phyloP scores from a whole-genome alignment of 2,329 filamentous ascomycete species.

The Hypoxylon sp. region DNA sequence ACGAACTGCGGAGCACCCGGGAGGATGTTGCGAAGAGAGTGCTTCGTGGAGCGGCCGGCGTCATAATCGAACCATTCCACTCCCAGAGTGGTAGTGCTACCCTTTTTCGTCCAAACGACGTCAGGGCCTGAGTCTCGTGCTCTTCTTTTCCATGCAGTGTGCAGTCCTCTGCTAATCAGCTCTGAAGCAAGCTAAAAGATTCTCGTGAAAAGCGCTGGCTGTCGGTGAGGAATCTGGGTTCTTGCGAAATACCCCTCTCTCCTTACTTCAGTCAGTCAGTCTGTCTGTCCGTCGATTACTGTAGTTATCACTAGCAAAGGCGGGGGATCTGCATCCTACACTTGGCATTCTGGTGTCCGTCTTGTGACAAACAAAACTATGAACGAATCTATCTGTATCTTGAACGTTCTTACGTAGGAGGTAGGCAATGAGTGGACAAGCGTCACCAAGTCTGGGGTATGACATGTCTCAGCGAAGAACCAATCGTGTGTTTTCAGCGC shows the following conservation, averaged over 20 bases:
- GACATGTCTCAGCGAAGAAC: slow-evolving; percentile 27
- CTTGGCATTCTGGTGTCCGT: slow-evolving; percentile 23
- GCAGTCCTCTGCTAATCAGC: not conserved
- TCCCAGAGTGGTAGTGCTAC: slow-evolving; percentile 12
- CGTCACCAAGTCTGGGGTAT: slow-evolving; percentile 6
- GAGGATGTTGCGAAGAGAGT: slow-evolving; percentile 21
- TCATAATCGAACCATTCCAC: slow-evolving; percentile 46
- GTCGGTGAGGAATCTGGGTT: slow-evolving; percentile 19
- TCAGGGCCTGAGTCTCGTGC: slow-evolving; percentile 23
- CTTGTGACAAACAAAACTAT: slow-evolving; percentile 10
- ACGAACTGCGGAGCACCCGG: slow-evolving; percentile 18
- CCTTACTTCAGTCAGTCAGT: not conserved
- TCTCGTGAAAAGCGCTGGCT: not conserved
- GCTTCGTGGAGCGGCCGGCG: slow-evolving; percentile 26
- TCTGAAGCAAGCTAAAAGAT: slow-evolving; percentile 8
- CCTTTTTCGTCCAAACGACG: slow-evolving; percentile 19
- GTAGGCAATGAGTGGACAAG: slow-evolving; percentile 11
- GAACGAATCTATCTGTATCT: slow-evolving; percentile 10
- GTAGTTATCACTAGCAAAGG: not conserved
- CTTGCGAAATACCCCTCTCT: not conserved
- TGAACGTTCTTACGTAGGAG: not conserved
- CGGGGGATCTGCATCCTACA: slow-evolving; percentile 29
- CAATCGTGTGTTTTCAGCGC: slow-evolving; percentile 28
- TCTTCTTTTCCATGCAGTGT: slow-evolving; percentile 16
- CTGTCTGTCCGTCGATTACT: not conserved